A percentile compares a stretch with the other conserved stretches of the same genome.
Evolutionary conservation across 208 protist species (phyloP).

Genomic region (Entamoeba invadens): DNA sequence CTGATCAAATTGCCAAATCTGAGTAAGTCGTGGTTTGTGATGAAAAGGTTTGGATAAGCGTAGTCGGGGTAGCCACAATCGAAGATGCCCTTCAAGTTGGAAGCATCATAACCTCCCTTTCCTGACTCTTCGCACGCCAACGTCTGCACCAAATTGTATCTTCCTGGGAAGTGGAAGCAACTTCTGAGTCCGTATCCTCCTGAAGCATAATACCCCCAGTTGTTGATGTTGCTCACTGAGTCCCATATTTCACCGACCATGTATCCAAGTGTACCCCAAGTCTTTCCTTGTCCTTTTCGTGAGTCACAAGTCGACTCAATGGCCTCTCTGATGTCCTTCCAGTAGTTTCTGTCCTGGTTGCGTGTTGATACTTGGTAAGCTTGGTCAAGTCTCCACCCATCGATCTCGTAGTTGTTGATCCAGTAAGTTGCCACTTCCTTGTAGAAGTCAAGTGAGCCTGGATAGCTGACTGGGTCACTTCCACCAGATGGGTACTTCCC

Average conservation of each 20-base stretch:
- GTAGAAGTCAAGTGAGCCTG: not conserved
- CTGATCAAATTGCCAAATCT: not conserved
- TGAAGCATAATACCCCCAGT: not conserved
- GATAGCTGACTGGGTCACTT: not conserved
- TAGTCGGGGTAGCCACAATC: not conserved
- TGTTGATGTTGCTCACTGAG: not conserved
- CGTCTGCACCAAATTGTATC: not conserved
- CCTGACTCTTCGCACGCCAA: not conserved
- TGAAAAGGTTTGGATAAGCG: not conserved
- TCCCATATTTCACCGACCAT: not conserved
- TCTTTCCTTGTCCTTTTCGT: not conserved
- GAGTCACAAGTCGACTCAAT: not conserved
- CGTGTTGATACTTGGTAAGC: not conserved
- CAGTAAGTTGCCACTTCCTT: not conserved
- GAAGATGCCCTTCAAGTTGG: not conserved
- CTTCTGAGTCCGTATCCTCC: not conserved
- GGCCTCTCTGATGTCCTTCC: not conserved
- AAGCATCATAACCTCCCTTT: not conserved
- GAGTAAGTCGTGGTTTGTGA: not conserved
- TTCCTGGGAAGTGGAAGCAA: not conserved
- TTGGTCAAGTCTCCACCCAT: not conserved
- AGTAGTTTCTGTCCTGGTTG: not conserved
- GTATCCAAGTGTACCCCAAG: not conserved
- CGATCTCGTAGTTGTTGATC: not conserved
- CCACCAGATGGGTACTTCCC: not conserved